phyloP scores from a whole-genome alignment of 352 stramenopile species.

The Globisporangium okanoganense region DNA sequence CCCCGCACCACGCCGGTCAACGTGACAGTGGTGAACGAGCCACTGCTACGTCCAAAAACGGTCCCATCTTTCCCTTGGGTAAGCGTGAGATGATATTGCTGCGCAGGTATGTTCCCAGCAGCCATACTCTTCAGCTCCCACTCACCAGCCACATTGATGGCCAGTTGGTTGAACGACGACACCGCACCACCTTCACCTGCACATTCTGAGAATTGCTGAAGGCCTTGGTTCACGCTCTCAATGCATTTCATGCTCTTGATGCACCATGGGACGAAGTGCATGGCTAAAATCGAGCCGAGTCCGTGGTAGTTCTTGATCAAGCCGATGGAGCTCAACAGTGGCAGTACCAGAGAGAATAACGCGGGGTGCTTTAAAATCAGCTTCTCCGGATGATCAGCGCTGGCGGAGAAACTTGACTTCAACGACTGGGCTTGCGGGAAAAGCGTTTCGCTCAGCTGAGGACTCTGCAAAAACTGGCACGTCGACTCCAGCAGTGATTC shows the following conservation, averaged over 20 bases:
- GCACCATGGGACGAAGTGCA: constrained; percentile 79
- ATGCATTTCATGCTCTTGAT: constrained; percentile 63
- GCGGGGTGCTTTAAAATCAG: constrained; percentile 43
- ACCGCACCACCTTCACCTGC: constrained; percentile 20
- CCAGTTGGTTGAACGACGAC: constrained; percentile 31
- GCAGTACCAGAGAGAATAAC: constrained; percentile 56
- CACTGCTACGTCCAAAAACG: constrained; percentile 69
- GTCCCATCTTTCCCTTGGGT: constrained; percentile 59
- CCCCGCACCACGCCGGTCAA: constrained; percentile 67
- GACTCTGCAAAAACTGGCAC: constrained; percentile 43
- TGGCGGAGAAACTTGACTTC: not conserved
- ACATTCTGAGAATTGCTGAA: constrained; percentile 26
- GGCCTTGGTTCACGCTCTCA: constrained; percentile 51
- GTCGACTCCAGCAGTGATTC: constrained; percentile 52
- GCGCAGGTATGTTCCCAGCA: constrained; percentile 79
- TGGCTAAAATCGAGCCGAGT: constrained; percentile 56
- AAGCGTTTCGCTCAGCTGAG: constrained; percentile 20
- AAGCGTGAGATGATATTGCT: constrained; percentile 81
- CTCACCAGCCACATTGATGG: constrained; percentile 70
- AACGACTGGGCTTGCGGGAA: constrained; percentile 5
- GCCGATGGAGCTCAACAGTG: constrained; percentile 59
- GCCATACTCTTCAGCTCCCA: constrained; percentile 89
- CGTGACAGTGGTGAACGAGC: constrained; percentile 80
- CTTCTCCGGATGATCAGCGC: constrained; percentile 25
- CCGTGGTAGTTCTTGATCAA: constrained; percentile 69